Evolutionary conservation across 2,329 filamentous ascomycete genomes (phyloP).

Genomic region (Aspergillus thermomutatus): DNA sequence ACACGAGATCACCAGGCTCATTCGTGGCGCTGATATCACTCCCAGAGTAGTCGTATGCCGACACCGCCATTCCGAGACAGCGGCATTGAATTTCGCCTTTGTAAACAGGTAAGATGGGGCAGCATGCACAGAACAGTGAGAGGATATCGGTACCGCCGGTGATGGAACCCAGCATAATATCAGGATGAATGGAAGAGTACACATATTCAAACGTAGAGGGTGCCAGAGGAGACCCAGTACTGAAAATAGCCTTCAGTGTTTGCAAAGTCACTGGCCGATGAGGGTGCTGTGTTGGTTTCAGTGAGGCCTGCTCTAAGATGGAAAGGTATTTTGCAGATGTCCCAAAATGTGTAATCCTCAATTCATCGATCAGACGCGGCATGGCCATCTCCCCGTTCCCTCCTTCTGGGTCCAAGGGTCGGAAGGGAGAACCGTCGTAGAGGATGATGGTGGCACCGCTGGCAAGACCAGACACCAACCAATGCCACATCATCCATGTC

Average conservation of each 20-base stretch:
- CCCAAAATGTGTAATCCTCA: constrained; percentile 87
- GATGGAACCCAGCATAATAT: constrained; percentile 87
- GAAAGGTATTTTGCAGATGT: constrained; percentile 93
- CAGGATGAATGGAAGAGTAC: constrained; percentile 73
- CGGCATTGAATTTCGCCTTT: constrained; percentile 74
- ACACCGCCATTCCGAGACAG: constrained; percentile 75
- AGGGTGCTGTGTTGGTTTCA: constrained; percentile 57
- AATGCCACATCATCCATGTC: constrained; percentile 99
- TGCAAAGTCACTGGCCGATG: constrained; percentile 38
- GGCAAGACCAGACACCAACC: constrained; percentile 83
- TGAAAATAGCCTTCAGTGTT: constrained; percentile 79
- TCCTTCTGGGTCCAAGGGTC: constrained; percentile 56
- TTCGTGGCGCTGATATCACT: constrained; percentile 58
- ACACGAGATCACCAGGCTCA: constrained; percentile 83
- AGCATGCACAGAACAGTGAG: constrained; percentile 86
- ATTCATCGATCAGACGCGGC: constrained; percentile 73
- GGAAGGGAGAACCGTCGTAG: constrained; percentile 91
- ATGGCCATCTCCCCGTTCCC: constrained; percentile 73
- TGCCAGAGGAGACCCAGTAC: constrained; percentile 85
- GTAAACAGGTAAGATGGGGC: constrained; percentile 69
- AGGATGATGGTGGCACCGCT: constrained; percentile 78
- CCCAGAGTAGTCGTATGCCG: constrained; percentile 54
- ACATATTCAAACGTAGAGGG: constrained; percentile 91
- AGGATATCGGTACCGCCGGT: constrained; percentile 97
- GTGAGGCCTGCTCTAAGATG: constrained; percentile 74